Conservation (phyloP, 2,329 filamentous ascomycete genomes). For the Huntiella abstrusa region DNA sequence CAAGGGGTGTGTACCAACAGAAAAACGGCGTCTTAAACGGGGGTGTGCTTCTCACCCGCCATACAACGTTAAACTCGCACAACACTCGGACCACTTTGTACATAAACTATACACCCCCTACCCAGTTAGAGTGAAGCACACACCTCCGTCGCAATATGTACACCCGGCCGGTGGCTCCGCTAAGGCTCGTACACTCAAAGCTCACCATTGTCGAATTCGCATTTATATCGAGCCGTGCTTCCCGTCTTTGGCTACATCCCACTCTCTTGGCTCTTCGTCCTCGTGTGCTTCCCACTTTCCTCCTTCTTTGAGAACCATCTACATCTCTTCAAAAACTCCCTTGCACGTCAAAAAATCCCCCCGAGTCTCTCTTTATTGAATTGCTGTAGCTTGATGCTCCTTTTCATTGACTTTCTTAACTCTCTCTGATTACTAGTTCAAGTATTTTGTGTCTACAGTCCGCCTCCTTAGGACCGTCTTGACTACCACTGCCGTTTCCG, state of each 20-base stretch:
- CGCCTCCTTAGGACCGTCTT: slow-evolving; percentile 2
- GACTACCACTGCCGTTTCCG: background rate
- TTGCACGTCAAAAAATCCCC: slow-evolving; percentile 14
- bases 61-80: no score
- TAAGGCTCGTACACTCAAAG: no score
- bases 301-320: slow-evolving; percentile 9
- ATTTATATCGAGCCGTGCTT: background rate
- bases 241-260: background rate
- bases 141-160: no score
- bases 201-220: no score
- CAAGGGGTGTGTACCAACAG: no score
- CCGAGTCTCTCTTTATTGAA: slow-evolving; percentile 11
- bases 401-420: slow-evolving; percentile 8
- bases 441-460: slow-evolving; percentile 1
- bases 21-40: no score
- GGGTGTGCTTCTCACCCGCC: no score
- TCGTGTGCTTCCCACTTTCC: slow-evolving; percentile 8
- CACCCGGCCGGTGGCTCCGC: no score
- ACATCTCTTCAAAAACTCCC: slow-evolving; percentile 11
- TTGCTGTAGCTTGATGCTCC: slow-evolving; percentile 11
- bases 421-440: slow-evolving; percentile 1
- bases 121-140: no score
- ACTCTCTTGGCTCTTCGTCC: background rate
- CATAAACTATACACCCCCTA: no score
- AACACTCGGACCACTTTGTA: no score